Conservation (phyloP, 345 rosid genomes). For the Salix arbutifolia region DNA sequence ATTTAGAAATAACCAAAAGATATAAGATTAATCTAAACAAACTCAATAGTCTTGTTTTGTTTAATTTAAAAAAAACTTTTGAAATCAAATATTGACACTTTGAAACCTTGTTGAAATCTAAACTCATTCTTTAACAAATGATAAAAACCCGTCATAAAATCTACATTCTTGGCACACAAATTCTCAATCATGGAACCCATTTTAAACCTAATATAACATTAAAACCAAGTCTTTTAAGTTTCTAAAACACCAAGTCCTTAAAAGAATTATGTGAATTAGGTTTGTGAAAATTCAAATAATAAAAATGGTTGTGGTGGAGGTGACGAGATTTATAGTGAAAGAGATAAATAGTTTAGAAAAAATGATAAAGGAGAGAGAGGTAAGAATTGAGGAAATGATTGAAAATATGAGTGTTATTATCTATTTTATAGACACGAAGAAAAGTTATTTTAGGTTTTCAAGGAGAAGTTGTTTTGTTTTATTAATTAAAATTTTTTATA, state of each 20-base stretch:
- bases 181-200: conserved; percentile 42
- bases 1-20: neutral
- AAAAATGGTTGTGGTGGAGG: neutral
- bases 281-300: neutral
- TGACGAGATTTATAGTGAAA: neutral
- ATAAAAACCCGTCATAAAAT: conserved; percentile 47
- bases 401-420: conserved; percentile 1
- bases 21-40: neutral
- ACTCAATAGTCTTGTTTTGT: neutral
- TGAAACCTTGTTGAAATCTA: conserved; percentile 35
- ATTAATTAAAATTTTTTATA: neutral
- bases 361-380: neutral
- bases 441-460: neutral
- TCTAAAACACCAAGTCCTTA: conserved; percentile 36
- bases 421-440: conserved; percentile 4
- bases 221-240: conserved; percentile 32
- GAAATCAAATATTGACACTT: too few relatives aligned
- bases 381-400: neutral
- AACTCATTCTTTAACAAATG: conserved; percentile 43
- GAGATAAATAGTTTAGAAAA: neutral
- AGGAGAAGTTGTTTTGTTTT: neutral
- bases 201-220: conserved; percentile 33
- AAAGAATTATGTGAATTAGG: conserved; percentile 42
- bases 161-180: conserved; percentile 40
- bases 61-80: too few relatives aligned